phyloP scores from a whole-genome alignment of 1,284 basidiomycete genomes.

The Microstroma glucosiphilum region DNA sequence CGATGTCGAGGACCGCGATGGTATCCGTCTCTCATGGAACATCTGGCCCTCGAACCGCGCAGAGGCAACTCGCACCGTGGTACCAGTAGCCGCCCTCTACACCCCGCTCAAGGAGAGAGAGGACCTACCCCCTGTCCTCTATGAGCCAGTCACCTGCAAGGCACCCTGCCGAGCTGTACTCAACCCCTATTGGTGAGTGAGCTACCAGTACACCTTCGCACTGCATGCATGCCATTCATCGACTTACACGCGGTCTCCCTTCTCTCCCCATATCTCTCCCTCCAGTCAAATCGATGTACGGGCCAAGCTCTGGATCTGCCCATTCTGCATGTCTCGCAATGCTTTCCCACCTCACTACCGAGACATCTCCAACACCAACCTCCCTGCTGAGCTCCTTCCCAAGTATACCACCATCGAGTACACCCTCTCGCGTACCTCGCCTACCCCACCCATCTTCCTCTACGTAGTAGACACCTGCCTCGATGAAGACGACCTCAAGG shows the following conservation, averaged over 20 bases:
- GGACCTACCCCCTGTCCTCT: slow-evolving; percentile 90
- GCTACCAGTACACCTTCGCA: neutral
- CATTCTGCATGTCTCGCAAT: slow-evolving; percentile 93
- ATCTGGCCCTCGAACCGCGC: slow-evolving; percentile 96
- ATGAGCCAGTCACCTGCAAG: slow-evolving; percentile 98
- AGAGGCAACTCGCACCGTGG: slow-evolving; percentile 94
- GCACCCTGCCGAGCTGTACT: slow-evolving; percentile 92
- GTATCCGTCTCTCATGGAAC: slow-evolving; percentile 72
- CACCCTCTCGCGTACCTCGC: slow-evolving; percentile 82
- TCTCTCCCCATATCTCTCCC: neutral
- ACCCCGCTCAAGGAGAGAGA: slow-evolving; percentile 90
- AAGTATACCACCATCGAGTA: slow-evolving; percentile 99
- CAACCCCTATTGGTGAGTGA: slow-evolving; percentile 78
- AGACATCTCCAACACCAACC: slow-evolving; percentile 93
- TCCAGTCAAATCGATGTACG: slow-evolving; percentile 92
- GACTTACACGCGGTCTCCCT: neutral
- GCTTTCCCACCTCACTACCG: slow-evolving; percentile 98
- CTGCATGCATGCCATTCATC: neutral
- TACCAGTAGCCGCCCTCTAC: slow-evolving; percentile 96
- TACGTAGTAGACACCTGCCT: slow-evolving; percentile 97
- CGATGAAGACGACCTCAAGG: slow-evolving; percentile 92
- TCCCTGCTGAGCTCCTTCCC: slow-evolving; percentile 88
- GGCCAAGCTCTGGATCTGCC: slow-evolving; percentile 98
- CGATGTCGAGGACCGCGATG: slow-evolving; percentile 52
- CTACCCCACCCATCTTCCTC: slow-evolving; percentile 89